Conservation (phyloP, 176 grass and related monocot genomes). For the Avena insularis region DNA sequence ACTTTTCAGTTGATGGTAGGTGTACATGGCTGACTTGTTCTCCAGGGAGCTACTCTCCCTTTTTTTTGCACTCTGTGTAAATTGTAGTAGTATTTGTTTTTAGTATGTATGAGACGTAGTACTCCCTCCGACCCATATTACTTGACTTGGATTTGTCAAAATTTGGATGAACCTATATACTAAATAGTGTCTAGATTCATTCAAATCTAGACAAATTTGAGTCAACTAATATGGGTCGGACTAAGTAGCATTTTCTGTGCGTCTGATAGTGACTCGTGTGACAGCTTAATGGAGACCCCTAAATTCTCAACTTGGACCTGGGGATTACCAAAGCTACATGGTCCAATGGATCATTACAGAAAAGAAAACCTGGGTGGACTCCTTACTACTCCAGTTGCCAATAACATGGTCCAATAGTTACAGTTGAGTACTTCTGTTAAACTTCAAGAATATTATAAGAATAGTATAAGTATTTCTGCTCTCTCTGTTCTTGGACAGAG, state of each 20-base stretch:
- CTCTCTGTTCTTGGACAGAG: constrained; percentile 4
- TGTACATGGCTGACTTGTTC: background rate
- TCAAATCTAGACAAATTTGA: no score
- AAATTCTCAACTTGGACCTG: constrained; percentile 27
- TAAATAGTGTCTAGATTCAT: no score
- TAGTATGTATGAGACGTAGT: background rate
- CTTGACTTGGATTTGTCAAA: no score
- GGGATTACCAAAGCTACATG: constrained; percentile 12
- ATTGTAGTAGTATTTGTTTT: background rate
- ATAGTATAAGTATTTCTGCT: no score
- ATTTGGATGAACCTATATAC: no score
- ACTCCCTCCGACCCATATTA: no score
- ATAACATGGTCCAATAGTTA: background rate
- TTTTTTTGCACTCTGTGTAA: background rate
- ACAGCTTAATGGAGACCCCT: constrained; percentile 1
- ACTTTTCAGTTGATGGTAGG: constrained; percentile 16
- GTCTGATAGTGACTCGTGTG: background rate
- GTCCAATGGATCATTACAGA: background rate
- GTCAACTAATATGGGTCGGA: background rate
- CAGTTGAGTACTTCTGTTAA: background rate
- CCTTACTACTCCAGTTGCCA: constrained; percentile 1
- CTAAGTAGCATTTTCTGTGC: background rate
- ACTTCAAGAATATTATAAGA: background rate
- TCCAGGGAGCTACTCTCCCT: background rate
- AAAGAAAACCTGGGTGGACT: constrained; percentile 1